Evolutionary conservation across 768 basidiomycete genomes (phyloP).

Genomic region (Kwoniella shandongensis): DNA sequence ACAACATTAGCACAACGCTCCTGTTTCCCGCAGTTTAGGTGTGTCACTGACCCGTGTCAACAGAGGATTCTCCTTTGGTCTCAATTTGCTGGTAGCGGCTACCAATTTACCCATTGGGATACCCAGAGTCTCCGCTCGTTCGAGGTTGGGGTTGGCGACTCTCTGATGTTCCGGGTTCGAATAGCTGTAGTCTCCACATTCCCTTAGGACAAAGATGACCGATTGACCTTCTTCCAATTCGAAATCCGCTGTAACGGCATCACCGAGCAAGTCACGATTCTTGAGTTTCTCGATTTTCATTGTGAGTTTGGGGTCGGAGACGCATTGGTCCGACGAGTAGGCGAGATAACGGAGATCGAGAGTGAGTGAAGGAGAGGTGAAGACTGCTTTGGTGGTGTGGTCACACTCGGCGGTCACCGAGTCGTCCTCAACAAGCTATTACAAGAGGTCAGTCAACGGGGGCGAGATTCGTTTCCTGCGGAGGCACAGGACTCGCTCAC

Average conservation of each 20-base stretch:
- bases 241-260: constrained; percentile 63
- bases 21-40: background rate
- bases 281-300: constrained; percentile 63
- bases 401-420: constrained; percentile 34
- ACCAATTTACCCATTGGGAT: constrained; percentile 60
- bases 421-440: constrained; percentile 54
- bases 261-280: constrained; percentile 71
- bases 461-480: background rate
- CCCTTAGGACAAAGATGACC: constrained; percentile 83
- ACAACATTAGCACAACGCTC: background rate
- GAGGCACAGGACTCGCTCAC: constrained; percentile 32
- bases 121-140: constrained; percentile 57
- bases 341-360: constrained; percentile 74
- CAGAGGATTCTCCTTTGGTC: constrained; percentile 67
- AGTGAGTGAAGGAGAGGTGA: constrained; percentile 43
- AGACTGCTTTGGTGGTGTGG: constrained; percentile 58
- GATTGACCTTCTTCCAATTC: constrained; percentile 77
- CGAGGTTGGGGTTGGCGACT: constrained; percentile 54
- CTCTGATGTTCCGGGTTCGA: constrained; percentile 40
- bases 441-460: background rate
- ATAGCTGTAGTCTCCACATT: constrained; percentile 59
- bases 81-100: constrained; percentile 57
- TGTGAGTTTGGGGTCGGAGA: constrained; percentile 59
- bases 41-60: constrained; percentile 61
- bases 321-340: constrained; percentile 61